A percentile compares a stretch with the other conserved stretches of the same genome.
Evolutionary conservation across 179 eudicot genomes (phyloP).

Genomic region (Silene noctiflora): DNA sequence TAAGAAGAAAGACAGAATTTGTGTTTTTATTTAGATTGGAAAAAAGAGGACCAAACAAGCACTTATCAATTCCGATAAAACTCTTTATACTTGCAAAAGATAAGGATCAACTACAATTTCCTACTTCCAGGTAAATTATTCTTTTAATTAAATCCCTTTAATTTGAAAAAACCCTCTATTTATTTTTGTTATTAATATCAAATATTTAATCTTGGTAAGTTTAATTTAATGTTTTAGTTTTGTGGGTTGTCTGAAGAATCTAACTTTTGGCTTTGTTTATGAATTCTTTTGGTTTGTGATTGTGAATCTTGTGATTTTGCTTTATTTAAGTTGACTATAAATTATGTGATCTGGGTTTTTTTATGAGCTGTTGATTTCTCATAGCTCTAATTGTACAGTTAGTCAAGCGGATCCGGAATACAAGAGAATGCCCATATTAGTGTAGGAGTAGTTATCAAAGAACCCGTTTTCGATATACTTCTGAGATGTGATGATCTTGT

Average conservation of each 20-base stretch:
- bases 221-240: not conserved
- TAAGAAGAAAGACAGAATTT: not conserved
- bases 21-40: slow-evolving; percentile 27
- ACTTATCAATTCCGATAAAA: slow-evolving; percentile 36
- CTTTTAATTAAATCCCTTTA: too few species aligned
- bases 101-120: not conserved
- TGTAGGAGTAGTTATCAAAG: too few species aligned
- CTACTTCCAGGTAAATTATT: not conserved
- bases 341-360: not conserved
- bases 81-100: slow-evolving; percentile 13
- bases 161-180: not conserved
- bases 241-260: not conserved
- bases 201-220: slow-evolving; percentile 5
- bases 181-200: not conserved
- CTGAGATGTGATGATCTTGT: too few species aligned
- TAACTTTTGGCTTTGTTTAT: not conserved
- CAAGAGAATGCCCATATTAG: too few species aligned
- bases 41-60: slow-evolving; percentile 50
- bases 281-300: not conserved
- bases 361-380: not conserved
- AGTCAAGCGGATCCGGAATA: too few species aligned
- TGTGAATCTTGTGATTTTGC: not conserved
- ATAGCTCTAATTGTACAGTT: not conserved
- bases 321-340: not conserved
- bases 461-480: too few species aligned